Evolutionary conservation across 257 asterid genomes (phyloP), one percentile per base, ranked within the genome.

Genomic region (Solanum neorickii): DNA sequence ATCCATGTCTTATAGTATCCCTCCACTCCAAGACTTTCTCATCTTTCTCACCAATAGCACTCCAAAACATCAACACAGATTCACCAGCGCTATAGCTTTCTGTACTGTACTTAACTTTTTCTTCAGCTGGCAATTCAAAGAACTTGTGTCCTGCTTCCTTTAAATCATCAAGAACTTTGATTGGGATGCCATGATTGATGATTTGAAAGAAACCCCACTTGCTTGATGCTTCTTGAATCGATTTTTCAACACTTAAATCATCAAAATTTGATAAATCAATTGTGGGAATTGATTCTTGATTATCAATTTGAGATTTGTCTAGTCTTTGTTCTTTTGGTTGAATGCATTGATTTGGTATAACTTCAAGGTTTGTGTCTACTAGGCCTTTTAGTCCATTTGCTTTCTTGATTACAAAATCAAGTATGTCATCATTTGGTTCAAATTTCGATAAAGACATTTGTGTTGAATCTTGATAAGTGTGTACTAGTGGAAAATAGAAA

Each of bases 301-400:
- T 83, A 5, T n/a, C 27, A 0, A 87, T 44, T 5, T 47, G 87
- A 56, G 66, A 86, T 1, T 66, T 78, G 86, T 90, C 82, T 5
- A 92, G 86, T 86, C 92, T 89, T 74, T 90, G 87, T 23, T 90
- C 87, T 60, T 70, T 88, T 62, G 94, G 91, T 29, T 37, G 39
- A 5, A 93, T 88, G 92, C 89, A 90, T 83, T 82, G 87, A 3
- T 76, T 5, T 44, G 93, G 94, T 18, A 92, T 47, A 12, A 68
- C 31, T 21, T 90, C 42, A 35, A 91, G 89, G 86, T 85, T 87
- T 49, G 86, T n/a, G 47, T 90, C 87, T 3, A 92, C 89, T 37
- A 91, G 93, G 13, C 94, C 94, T 49, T 83, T 92, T 1, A 91
- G 87, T 14, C 94, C 96, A 77, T 93, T 89, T 60, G 93, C 93